Conservation (phyloP, 345 rosid species). For the Microthlaspi erraticum region DNA sequence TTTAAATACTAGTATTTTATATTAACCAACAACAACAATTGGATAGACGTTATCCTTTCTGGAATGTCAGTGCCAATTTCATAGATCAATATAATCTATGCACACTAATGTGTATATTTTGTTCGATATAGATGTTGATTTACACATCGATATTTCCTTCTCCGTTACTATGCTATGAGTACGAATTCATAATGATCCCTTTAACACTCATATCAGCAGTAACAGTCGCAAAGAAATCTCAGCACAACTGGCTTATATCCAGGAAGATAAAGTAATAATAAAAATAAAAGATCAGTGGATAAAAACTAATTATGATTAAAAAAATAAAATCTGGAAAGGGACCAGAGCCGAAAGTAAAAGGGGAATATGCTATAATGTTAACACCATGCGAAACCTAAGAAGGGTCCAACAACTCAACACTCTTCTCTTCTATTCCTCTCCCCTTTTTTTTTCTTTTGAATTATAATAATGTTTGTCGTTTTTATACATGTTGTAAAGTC, state of each 20-base stretch:
- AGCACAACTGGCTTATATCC: slow-evolving; percentile 23
- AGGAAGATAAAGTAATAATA: not conserved
- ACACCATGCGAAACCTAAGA: slow-evolving; percentile 43
- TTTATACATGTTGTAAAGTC: slow-evolving; percentile 13
- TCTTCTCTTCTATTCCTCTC: slow-evolving; percentile 25
- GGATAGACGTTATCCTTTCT: not conserved
- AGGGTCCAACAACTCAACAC: slow-evolving; percentile 47
- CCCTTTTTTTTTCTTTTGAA: not conserved
- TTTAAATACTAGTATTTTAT: slow-evolving; percentile 17
- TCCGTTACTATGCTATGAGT: slow-evolving; percentile 1
- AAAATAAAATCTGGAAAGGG: slow-evolving; percentile 41
- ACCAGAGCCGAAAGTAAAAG: slow-evolving; percentile 47
- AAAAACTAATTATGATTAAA: slow-evolving; percentile 32
- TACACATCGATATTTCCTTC: not conserved
- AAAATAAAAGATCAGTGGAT: slow-evolving; percentile 35
- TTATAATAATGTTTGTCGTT: slow-evolving; percentile 3
- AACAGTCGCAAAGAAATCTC: slow-evolving; percentile 7
- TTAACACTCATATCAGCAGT: slow-evolving; percentile 24
- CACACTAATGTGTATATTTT: not conserved
- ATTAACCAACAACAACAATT: not conserved
- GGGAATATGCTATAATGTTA: slow-evolving; percentile 39
- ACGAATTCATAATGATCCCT: slow-evolving; percentile 14
- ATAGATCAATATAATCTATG: not conserved
- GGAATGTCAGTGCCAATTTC: not conserved
- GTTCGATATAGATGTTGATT: slow-evolving; percentile 1